These are phyloP conservation scores for Botrytis galanthina DNA, from an alignment of 2,329 filamentous ascomycete species.

Conservation along the genomic window DNA sequence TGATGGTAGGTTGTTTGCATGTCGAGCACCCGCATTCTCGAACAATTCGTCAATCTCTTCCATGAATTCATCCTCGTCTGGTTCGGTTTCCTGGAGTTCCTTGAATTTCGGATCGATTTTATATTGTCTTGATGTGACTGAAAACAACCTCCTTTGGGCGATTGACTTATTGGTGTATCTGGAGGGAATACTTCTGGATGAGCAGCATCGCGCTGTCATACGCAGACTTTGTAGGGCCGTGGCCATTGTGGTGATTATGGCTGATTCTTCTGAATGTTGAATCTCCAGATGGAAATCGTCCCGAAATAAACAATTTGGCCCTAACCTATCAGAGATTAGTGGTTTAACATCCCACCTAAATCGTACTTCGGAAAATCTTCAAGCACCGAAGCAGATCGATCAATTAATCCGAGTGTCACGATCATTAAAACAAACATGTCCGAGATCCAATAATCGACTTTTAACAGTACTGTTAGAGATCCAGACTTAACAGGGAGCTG, in stretches of 20 bases:
- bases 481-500: not conserved
- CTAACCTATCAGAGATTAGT: not conserved
- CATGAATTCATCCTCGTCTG: slow-evolving; percentile 18
- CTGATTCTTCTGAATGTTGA: slow-evolving; percentile 14
- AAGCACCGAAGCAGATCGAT: not conserved
- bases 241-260: slow-evolving; percentile 31
- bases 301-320: slow-evolving; percentile 7
- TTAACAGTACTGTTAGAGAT: not conserved
- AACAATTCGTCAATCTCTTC: slow-evolving; percentile 19
- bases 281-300: slow-evolving; percentile 8
- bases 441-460: not conserved
- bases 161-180: slow-evolving; percentile 27
- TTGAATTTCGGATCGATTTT: slow-evolving; percentile 23
- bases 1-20: slow-evolving; percentile 7
- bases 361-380: slow-evolving; percentile 9
- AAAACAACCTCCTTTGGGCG: slow-evolving; percentile 29
- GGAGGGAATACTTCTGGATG: slow-evolving; percentile 25
- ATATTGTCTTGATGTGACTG: slow-evolving; percentile 27
- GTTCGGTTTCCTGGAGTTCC: slow-evolving; percentile 19
- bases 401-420: not conserved
- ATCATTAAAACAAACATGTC: not conserved
- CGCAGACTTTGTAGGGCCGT: slow-evolving; percentile 36
- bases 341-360: not conserved
- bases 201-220: slow-evolving; percentile 32
- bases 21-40: slow-evolving; percentile 2